Base-by-base conservation (phyloP, 106 monocot genomes). In the Allium fistulosum region DNA sequence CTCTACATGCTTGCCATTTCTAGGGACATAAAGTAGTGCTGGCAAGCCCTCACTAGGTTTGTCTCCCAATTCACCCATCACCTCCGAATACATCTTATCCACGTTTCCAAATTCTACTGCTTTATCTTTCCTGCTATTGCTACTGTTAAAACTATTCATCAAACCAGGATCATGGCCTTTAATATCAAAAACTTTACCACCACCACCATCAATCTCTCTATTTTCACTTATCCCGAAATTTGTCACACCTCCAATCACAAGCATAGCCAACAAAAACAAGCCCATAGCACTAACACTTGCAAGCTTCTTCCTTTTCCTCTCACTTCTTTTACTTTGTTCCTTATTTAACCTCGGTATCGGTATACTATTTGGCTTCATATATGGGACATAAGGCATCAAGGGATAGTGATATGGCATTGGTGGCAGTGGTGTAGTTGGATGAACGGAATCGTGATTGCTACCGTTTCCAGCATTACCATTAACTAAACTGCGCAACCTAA, bases 1-100 rank as follows among this genome's bases (percentile, higher is more conserved):
- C 81, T 86, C 78, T 49, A 91, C 91, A 77, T 92, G 96, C 61
- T 84, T 91, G 56, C 91, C 86, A 70, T 96, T 92, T 63, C 96
- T 88, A 7, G 88, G 85, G 28, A 96, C 96, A 74, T 96, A 92
- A 7, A 96, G 81, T 49, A 92, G 74, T 53, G 88, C 88, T 71
- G 91, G 78, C 0, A 96, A 77, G 52, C 65, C 86, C 61, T 84
- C 81, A 51, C 79, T 86, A 26, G 84, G 64, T 66, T 96, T 92
- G n/a, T 61, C 62, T 56, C 53, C 63, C 17, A 55, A 53, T 53
- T 27, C n/a, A 37, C 46, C 17, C 66, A 11, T 53, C 62, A 27
- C 77, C 26, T 65, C 48, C 10, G 57, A 61, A 70, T 59, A 71
- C 10, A 51, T 59, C 49, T 49, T 50, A 60, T 73, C 59, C 61